Conservation (phyloP, 108 stramenopile genomes). For the Pseudonitzschia pungens region DNA sequence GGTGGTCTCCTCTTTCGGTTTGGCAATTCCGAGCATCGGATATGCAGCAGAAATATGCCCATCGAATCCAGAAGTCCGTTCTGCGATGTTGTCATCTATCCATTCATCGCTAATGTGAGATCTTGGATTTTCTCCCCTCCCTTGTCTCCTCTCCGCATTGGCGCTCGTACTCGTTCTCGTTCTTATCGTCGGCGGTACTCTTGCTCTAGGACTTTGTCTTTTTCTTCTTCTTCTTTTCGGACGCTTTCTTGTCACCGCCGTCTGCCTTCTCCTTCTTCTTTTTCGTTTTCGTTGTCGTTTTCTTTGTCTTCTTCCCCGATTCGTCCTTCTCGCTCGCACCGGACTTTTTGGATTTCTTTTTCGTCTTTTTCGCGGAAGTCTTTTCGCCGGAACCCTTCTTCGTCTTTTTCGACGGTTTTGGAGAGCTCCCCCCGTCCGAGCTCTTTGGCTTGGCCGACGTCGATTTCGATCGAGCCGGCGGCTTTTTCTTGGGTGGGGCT, state of each 20-base stretch:
- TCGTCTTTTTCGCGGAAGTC: neutral
- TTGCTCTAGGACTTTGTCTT: neutral
- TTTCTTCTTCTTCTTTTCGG: slow-evolving; percentile 18
- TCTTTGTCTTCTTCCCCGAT: neutral
- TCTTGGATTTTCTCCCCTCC: too few relatives aligned
- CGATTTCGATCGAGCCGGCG: neutral
- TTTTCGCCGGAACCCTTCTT: neutral
- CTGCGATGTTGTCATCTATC: too few relatives aligned
- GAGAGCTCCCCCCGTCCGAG: neutral
- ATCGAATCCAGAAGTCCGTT: too few relatives aligned
- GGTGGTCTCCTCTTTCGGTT: too few relatives aligned
- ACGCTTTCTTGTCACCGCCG: neutral
- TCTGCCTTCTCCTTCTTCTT: neutral
- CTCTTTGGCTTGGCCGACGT: neutral
- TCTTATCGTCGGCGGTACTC: neutral
- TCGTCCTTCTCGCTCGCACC: neutral
- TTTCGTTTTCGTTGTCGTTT: slow-evolving; percentile 13
- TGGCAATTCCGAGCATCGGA: too few relatives aligned
- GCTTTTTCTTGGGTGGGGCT: too few relatives aligned
- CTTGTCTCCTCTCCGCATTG: too few relatives aligned
- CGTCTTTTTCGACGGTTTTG: slow-evolving; percentile 4
- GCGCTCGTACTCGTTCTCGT: too few relatives aligned
- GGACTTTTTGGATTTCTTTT: neutral
- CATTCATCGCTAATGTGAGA: too few relatives aligned
- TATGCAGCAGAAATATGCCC: too few relatives aligned